Percentiles rank a stretch among this genome's conserved stretches.
Conservation (phyloP, 1,284 basidiomycete genomes). For the Tylopilus sp. region DNA sequence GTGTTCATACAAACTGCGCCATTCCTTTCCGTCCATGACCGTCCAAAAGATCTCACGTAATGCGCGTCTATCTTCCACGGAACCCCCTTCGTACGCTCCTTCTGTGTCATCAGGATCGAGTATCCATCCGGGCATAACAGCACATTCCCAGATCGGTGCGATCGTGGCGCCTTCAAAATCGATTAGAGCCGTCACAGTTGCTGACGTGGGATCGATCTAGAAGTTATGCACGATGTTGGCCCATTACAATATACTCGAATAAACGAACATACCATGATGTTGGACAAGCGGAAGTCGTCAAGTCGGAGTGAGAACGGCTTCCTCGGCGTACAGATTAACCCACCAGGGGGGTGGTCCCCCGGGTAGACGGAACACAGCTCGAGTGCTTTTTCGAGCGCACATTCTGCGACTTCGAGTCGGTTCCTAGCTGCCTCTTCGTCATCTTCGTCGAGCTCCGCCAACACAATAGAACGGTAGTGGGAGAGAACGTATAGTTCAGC, state of each 20-base stretch:
- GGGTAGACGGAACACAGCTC: slow-evolving; percentile 6
- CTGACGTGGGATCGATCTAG: not conserved
- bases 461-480: not conserved
- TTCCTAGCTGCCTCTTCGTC: not conserved
- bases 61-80: not conserved
- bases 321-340: not conserved
- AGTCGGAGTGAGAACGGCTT: slow-evolving; percentile 5
- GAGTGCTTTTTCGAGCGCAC: slow-evolving; percentile 1
- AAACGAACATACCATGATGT: slow-evolving; percentile 12
- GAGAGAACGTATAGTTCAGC: slow-evolving; percentile 3
- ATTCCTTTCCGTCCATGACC: slow-evolving; percentile 1
- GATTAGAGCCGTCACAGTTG: slow-evolving; percentile 2
- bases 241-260: not conserved
- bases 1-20: not conserved
- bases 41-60: not conserved
- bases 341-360: not conserved
- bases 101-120: slow-evolving; percentile 4
- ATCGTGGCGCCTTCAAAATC: not conserved
- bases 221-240: not conserved
- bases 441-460: not conserved
- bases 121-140: slow-evolving; percentile 1
- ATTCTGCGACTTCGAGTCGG: slow-evolving; percentile 1
- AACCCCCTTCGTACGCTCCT: not conserved
- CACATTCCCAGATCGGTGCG: slow-evolving; percentile 4
- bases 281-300: slow-evolving; percentile 11